Evolutionary conservation across 1,139 yeast genomes (phyloP), one percentile per base, ranked within the genome.

Genomic region (Lodderomyces margitis): DNA sequence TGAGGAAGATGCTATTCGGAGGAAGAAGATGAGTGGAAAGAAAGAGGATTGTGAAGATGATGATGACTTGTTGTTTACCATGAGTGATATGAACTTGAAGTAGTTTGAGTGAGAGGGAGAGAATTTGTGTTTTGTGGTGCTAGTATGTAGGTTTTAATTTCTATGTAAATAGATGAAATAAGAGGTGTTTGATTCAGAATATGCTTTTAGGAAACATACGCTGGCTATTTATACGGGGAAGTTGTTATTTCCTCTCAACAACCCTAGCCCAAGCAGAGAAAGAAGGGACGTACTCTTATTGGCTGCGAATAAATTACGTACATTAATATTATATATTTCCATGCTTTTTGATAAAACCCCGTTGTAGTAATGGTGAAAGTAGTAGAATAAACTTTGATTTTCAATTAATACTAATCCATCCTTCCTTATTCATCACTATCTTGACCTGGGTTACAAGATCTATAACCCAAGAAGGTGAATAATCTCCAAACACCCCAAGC

Each of bases 41-140:
- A 28, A 36, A 15, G 31, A 46, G 31, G 80, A 76, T 27, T 28
- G 32, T 28, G 83, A 80, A 31, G 88, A 83, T 35, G 94, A 86
- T 48, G 95, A 87, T 49, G 96, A 87, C 47, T 66, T 88, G 54
- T 66, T 88, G 43, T 88, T 88, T 61, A 84, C 94, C 23, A 87
- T 88, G 95, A 87, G 95, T 58, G 96, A 87, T 56, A 86, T 86
- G 92, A 81, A 83, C 46, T 56, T 72, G 34, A 68, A 71, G 34
- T 67, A 64, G 56, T 44, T 28, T 10, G 15, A 11, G 4, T 21
- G 6, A 31, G 21, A 11, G 4, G 34, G 6, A 31, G 21, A 31
- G 9, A 6, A 24, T 24, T 8, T 8, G n/a, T 24, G 27, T n/a
- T 25, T n/a, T 31, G 11, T 32, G 24, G 8, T 23, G 11, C 25